Evolutionary conservation across 768 basidiomycete species (phyloP).

Genomic region (Dacryopinax primogenitus): DNA sequence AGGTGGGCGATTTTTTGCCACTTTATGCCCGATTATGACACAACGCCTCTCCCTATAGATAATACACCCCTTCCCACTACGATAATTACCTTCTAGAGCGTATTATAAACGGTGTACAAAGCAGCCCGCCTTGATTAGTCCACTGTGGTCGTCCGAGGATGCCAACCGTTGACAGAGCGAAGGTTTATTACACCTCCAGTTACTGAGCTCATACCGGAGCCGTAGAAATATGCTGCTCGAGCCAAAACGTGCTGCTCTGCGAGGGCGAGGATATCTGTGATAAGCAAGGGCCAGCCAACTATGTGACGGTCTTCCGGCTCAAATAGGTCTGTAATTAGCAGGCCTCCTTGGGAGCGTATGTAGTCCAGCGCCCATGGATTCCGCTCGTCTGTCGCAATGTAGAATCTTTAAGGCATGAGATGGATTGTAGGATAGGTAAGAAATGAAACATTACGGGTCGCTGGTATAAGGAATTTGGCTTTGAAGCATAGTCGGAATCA

Average conservation of each 20-base stretch:
- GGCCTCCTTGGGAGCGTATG: constrained; percentile 13
- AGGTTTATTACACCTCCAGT: constrained; percentile 32
- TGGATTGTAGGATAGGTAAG: not conserved
- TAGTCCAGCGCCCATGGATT: constrained; percentile 14
- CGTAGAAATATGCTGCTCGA: constrained; percentile 30
- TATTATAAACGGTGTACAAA: too few relatives aligned
- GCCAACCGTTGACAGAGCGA: constrained; percentile 29
- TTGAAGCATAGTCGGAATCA: not conserved
- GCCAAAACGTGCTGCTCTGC: constrained; percentile 33
- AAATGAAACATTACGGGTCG: constrained; percentile 12
- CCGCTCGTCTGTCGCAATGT: constrained; percentile 17
- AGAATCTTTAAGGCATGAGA: constrained; percentile 9
- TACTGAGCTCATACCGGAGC: constrained; percentile 29
- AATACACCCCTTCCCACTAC: too few relatives aligned
- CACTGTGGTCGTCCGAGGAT: constrained; percentile 26
- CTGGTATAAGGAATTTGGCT: not conserved
- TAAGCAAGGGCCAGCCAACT: constrained; percentile 33
- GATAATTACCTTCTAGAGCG: too few relatives aligned
- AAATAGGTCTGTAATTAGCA: constrained; percentile 14
- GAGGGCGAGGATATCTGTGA: constrained; percentile 34
- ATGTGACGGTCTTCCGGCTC: constrained; percentile 19
- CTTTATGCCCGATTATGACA: too few relatives aligned
- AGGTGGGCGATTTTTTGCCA: too few relatives aligned
- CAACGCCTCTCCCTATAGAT: too few relatives aligned
- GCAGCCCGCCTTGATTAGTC: constrained; percentile 26